Base-by-base conservation (phyloP, 768 basidiomycete genomes). In the Phylloporus arenicola region DNA sequence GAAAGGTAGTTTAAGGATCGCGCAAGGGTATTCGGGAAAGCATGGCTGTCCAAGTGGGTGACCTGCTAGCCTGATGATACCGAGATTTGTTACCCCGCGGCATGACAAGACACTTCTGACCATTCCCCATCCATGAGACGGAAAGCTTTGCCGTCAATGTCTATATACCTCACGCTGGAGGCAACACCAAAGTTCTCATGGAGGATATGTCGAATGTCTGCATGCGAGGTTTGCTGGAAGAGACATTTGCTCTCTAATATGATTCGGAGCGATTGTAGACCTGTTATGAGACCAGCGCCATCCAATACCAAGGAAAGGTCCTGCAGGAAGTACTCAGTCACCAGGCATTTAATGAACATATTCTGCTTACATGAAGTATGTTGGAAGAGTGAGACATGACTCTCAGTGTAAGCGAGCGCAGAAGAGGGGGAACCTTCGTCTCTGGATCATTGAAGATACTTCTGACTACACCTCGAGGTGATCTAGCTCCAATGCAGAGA, bases 11-110 rank as follows among this genome's bases (percentile, higher is more conserved):
- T 0, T 59, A 52, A 29, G 67, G 67, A 0, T 58, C 79, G 5
- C 76, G 73, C 1, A 64, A 61, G 14, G 76, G 72, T 0, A 57
- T 78, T 8, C 58, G 57, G 31, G 75, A 74, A 47, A 79, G 81
- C 1, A 70, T 60, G 2, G 57, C 65, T 0, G 78, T 84, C 14
- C 64, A 67, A 33, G 58, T 10, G 2, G 13, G 33, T 16, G 33
- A 33, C 14, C 33, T 14, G 14, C 34, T 35, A 8, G 34, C 12
- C 27, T 14, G 9, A 35, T 37, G 27, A 17, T 16, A 16, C 14
- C n/a, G n/a, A 4, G n/a, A 4, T 24, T 25, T 6, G 8, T 19
- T 20, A 16, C 27, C 12, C 9, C 1, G 4, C 27, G n/a, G n/a
- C n/a, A 25, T 34, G 25, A 45, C 27, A 14, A 43, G 41, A n/a